Base-by-base conservation (phyloP, 2,329 filamentous ascomycete genomes). In the Zelopaecilomyces penicillatus region DNA sequence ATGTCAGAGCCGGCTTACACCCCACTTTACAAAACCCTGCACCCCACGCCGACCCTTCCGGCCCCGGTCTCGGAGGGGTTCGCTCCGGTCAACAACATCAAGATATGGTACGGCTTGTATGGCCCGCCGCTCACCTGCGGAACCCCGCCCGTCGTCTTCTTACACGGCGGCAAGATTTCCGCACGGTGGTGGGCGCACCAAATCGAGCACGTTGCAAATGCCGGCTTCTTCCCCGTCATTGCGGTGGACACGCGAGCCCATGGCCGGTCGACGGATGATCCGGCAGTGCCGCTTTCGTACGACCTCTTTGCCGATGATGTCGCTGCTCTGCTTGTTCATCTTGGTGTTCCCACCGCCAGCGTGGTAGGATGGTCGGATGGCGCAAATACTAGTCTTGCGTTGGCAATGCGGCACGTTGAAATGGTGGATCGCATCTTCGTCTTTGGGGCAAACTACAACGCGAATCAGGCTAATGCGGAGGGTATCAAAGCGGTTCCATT, bases 91-190 rank as follows among this genome's bases (percentile, higher is more conserved):
- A 19, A 19, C 19, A 19, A 19, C 19, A 19, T 19, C 19, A 19
- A 19, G 19, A 19, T 19, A 19, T 19, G 19, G 19, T 19, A 19
- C 19, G 19, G 19, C 19, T 19, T 19, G 19, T 19, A 19, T 19
- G 19, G 19, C 19, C 19, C 19, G 19, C 19, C 19, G 19, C 19
- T 19, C 19, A 19, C 19, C 19, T 19, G 19, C 19, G 19, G 19
- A 19, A 19, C 19, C 19, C 19, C 19, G 19, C 42, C 42, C 5
- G 6, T 43, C 5, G 35, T 43, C 1, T 43, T 43, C 4, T 29
- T 39, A 5, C 42, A 43, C n/a, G 42, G 42, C 7, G 35, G 42
- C 28, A 43, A 43, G 42, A 43, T 43, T 19, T 37, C 31, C 27
- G 37, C 42, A n/a, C 35, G 37, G 9, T 43, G 42, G 42, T 43